These are phyloP conservation scores for Lasiodiplodia gonubiensis DNA, from an alignment of 2,329 filamentous ascomycete genomes.

Conservation along the genomic window DNA sequence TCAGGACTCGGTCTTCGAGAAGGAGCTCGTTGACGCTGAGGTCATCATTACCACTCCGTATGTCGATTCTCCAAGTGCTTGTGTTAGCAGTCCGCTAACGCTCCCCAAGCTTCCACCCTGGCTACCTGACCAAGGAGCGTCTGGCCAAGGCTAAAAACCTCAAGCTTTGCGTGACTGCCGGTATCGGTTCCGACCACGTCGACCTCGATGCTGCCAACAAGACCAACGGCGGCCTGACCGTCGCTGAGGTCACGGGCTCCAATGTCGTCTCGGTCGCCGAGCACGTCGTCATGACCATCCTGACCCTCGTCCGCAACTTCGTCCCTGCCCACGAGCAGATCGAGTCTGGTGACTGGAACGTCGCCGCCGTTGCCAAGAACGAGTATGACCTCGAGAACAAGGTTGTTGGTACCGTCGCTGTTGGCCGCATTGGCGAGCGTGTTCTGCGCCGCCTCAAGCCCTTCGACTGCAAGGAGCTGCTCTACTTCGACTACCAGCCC, in stretches of 20 bases:
- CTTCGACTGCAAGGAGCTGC: slow-evolving; percentile 99
- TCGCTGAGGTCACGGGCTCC: slow-evolving; percentile 96
- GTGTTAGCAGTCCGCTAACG: slow-evolving; percentile 1
- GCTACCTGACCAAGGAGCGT: slow-evolving; percentile 95
- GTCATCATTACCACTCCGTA: slow-evolving; percentile 99
- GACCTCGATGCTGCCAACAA: slow-evolving; percentile 97
- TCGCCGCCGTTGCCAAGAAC: slow-evolving; percentile 95
- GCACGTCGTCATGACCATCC: slow-evolving; percentile 99
- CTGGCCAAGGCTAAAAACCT: slow-evolving; percentile 98
- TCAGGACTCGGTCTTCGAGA: slow-evolving; percentile 89
- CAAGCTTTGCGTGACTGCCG: slow-evolving; percentile 94
- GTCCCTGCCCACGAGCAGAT: slow-evolving; percentile 97
- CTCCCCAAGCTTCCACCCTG: slow-evolving; percentile 83
- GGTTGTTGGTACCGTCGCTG: slow-evolving; percentile 95
- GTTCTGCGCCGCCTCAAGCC: slow-evolving; percentile 94
- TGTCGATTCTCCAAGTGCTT: slow-evolving; percentile 42
- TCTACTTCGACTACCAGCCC: slow-evolving; percentile 99
- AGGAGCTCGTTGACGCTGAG: slow-evolving; percentile 95
- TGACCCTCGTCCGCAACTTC: slow-evolving; percentile 95
- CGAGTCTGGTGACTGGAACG: slow-evolving; percentile 87
- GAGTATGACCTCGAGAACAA: slow-evolving; percentile 98
- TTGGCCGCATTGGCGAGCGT: slow-evolving; percentile 97
- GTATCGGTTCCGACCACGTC: slow-evolving; percentile 98
- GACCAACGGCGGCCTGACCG: slow-evolving; percentile 96
- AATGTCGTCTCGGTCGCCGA: slow-evolving; percentile 99